Conservation (phyloP, 2,329 filamentous ascomycete species). For the Furcasterigmium sp. region DNA sequence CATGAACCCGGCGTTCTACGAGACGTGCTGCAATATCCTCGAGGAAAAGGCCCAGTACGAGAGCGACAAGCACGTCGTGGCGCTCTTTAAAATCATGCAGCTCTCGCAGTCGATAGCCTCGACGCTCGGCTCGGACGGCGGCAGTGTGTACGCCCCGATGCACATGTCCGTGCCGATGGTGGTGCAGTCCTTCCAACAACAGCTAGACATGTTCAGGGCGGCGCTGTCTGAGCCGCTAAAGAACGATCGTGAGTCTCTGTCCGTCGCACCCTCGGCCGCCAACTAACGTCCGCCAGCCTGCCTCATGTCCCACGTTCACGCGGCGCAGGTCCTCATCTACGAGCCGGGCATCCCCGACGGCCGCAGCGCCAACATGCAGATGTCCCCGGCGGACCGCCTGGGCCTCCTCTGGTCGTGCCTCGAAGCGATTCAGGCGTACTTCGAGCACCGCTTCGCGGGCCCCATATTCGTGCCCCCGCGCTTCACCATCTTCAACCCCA, state of each 20-base stretch:
- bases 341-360: conserved; percentile 38
- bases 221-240: conserved; percentile 28
- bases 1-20: conserved; percentile 39
- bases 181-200: conserved; percentile 37
- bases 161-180: conserved; percentile 34
- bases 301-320: conserved; percentile 34
- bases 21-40: conserved; percentile 36
- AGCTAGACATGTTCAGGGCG: conserved; percentile 32
- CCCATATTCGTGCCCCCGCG: conserved; percentile 25
- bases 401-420: conserved; percentile 41
- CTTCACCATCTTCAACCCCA: conserved; percentile 37
- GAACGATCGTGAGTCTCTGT: conserved; percentile 23
- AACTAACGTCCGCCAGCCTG: conserved; percentile 20
- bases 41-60: conserved; percentile 34
- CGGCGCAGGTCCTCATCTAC: conserved; percentile 41
- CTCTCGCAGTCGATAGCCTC: conserved; percentile 40
- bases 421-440: conserved; percentile 31
- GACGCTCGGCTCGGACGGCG: conserved; percentile 26
- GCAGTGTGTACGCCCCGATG: conserved; percentile 19
- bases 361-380: conserved; percentile 13
- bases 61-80: conserved; percentile 37
- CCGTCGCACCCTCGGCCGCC: not conserved
- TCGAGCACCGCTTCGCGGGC: conserved; percentile 26
- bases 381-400: conserved; percentile 28
- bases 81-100: conserved; percentile 42